Evolutionary conservation across 2,329 filamentous ascomycete genomes (phyloP).

Genomic region (Colletotrichum abscissum): DNA sequence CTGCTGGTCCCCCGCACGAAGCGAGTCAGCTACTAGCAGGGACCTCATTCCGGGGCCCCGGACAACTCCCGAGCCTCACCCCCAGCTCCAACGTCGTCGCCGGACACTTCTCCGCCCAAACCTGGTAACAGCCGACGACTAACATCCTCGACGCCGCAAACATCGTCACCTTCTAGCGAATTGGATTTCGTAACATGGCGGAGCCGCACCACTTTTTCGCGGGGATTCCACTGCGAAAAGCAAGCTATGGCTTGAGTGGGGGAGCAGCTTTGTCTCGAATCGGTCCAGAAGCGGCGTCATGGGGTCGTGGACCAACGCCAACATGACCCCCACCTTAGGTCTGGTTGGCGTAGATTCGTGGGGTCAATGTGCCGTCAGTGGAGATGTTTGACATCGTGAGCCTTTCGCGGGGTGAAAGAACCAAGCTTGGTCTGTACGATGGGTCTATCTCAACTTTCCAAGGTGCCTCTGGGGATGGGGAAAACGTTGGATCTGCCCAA

Average conservation of each 20-base stretch:
- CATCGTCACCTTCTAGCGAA: background rate
- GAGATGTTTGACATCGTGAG: background rate
- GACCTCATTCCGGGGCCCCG: slow-evolving; percentile 24
- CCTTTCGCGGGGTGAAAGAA: background rate
- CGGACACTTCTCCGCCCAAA: slow-evolving; percentile 10
- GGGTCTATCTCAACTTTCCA: no score
- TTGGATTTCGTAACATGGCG: background rate
- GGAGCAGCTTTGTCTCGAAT: background rate
- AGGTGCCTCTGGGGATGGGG: background rate
- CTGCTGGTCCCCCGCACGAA: slow-evolving; percentile 3
- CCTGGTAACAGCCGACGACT: background rate
- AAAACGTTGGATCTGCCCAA: no score
- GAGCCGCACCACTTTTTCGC: slow-evolving; percentile 26
- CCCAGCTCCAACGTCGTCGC: background rate
- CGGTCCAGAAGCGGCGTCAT: background rate
- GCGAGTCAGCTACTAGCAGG: slow-evolving; percentile 15
- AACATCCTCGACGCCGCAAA: background rate
- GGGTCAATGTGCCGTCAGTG: background rate
- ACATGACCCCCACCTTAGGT: background rate
- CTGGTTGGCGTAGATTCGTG: background rate
- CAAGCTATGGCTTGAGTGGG: background rate
- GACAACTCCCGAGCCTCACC: slow-evolving; percentile 20
- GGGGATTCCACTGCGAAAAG: background rate
- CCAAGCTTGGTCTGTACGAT: background rate
- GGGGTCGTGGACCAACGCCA: no score